Evolutionary conservation across 2,329 filamentous ascomycete species (phyloP).

Genomic region (Pseudofabraea citricarpa): DNA sequence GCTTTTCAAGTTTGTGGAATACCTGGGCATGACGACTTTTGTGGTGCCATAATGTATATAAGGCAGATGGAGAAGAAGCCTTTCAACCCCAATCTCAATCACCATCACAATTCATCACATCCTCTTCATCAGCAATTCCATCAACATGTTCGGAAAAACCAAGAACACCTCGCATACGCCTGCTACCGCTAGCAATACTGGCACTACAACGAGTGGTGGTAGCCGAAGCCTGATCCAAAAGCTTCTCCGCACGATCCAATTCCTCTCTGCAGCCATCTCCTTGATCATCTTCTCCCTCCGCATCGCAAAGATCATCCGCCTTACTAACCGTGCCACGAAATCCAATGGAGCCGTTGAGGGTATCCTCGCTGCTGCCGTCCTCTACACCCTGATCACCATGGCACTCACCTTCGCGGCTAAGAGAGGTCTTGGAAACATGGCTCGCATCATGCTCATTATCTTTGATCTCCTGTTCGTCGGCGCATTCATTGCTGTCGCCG

Average conservation of each 20-base stretch:
- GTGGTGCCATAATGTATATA: too few relatives aligned
- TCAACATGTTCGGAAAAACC: neutral
- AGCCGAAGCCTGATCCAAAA: constrained; percentile 1
- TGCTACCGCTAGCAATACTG: neutral
- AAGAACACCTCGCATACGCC: too few relatives aligned
- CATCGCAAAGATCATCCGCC: constrained; percentile 34
- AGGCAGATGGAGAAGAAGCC: too few relatives aligned
- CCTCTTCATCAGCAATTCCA: too few relatives aligned
- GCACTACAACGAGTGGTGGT: neutral
- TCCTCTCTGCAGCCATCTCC: constrained; percentile 37
- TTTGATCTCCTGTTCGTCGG: constrained; percentile 35
- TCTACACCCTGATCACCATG: constrained; percentile 35
- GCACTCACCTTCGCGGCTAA: constrained; percentile 30
- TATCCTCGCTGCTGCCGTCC: constrained; percentile 38
- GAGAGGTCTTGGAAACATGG: constrained; percentile 24
- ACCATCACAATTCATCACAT: too few relatives aligned
- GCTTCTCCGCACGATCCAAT: constrained; percentile 28
- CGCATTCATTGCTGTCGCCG: constrained; percentile 38
- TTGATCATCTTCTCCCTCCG: constrained; percentile 38
- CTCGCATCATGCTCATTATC: constrained; percentile 36
- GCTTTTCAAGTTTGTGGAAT: too few relatives aligned
- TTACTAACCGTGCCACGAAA: constrained; percentile 25
- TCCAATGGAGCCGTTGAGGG: constrained; percentile 37
- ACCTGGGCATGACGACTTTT: too few relatives aligned
- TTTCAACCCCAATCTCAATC: too few relatives aligned